Evolutionary conservation across 805 yeast genomes (phyloP), one percentile per base, ranked within the genome.

Genomic region (Tetrapisispora taiwanensis): DNA sequence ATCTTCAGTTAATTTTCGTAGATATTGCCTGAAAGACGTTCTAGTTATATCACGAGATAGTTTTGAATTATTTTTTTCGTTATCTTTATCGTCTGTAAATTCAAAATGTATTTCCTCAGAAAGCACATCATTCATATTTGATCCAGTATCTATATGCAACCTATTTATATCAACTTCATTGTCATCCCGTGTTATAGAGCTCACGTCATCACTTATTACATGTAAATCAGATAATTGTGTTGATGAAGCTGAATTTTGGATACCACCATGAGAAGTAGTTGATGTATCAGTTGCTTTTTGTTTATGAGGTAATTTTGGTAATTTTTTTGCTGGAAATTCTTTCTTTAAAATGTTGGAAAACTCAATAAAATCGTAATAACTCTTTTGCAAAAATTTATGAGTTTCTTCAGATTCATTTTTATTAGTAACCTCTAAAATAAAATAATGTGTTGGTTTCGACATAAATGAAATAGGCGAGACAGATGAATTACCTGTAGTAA

Each of bases 31-130:
- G 38, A 90, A 69, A 0, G 92, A 75, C 8, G 86, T 70, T 36
- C 97, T 68, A 51, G 85, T 74, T 49, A 78, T 81, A 58, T 90
- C 97, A 26, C 94, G 72, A 3, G 79, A 75, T 27, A 84, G 66
- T 31, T 45, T 51, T 1, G 49, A 38, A 15, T 54, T 59, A 9
- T 41, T 30, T n/a, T 52, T 55, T 28, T 56, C 59, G 19, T 53
- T n/a, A n/a, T 28, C 26, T 3, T 28, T 38, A 7, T 30, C 32
- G 2, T 28, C 34, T 18, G 15, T 4, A 30, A 28, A 36, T 15
- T 36, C 39, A 36, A 26, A 36, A 15, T 36, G 6, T 8, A 30
- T 53, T 37, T 50, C 52, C 26, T 54, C 58, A 15, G 55, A 59
- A 33, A 43, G 33, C 8, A 46, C 50, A 10, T 35, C 48, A 22